Evolutionary conservation across 1,139 yeast species (phyloP), one percentile per base, ranked within the genome.

Genomic region (Blastobotrys buckinghamii): DNA sequence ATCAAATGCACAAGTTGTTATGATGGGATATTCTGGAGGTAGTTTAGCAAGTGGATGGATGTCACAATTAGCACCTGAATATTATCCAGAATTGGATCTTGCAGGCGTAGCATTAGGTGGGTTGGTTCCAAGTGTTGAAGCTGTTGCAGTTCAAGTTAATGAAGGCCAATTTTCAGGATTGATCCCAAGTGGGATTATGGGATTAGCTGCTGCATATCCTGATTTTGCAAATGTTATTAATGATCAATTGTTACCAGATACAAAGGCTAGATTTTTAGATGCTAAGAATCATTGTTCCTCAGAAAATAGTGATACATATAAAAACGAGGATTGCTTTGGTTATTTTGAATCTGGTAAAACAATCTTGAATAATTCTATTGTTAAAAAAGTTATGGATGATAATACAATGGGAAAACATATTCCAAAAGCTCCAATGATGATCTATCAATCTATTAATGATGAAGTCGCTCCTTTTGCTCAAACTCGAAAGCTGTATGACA

Each of bases 1-100:
- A 34, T 34, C 49, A 19, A 48, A 56, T 27, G 52, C 57, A 7
- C 44, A 45, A 22, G 50, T 51, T 26, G 57, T 52, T 16, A 36
- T 53, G 42, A 53, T 54, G 60, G 68, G 68, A 8, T 64, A 62
- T 54, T 62, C 66, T n/a, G 66, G 66, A 7, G 68, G 65, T 17
- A 56, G 62, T 4, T 45, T 57, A 22, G 65, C 68, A 5, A 41
- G 64, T 16, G 67, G 62, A 20, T 60, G 64, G 64, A 67, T 67
- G 12, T 60, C 62, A 7, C 63, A 62, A 51, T 50, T 63, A 30
- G 60, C 57, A 37, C 50, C 48, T 2, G 27, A 51, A n/a, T 65
- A 64, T 42, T 64, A 66, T 12, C 66, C 67, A 2, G 67, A 64
- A 15, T 40, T 50, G 27, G 35, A 37, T 13, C 40, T 46, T 32